Evolutionary conservation across 495 filamentous ascomycete genomes (phyloP), one percentile per base, ranked within the genome.

Genomic region (Aspergillus incahuasiensis): DNA sequence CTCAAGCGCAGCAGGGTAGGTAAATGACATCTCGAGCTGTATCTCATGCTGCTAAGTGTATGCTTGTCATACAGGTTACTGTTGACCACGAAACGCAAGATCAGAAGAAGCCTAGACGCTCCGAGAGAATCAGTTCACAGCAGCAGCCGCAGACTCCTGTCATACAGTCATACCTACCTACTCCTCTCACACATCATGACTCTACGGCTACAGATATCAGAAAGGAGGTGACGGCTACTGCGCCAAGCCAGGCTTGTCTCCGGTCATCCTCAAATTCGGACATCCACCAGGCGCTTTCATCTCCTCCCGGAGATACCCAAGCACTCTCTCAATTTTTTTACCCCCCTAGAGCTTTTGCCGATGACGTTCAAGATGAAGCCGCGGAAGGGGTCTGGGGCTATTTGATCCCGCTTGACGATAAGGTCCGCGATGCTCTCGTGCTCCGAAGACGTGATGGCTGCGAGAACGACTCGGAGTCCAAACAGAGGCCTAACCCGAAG

Each of bases 301-400:
- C 86, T 11, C 83, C 83, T 2, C 83, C 82, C 2, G 71, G 68
- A 19, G 85, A 88, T 62, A 88, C 85, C 0, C 85, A 88, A 61
- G 78, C 79, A 0, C 76, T 82, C 38, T 92, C 89, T 8, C 94
- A 98, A 72, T 89, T 88, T 66, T 71, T 89, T 21, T 84, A 88
- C 49, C 86, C 88, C 2, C 83, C 89, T 5, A 76, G 81, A n/a
- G 80, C 83, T 32, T 81, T 90, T 20, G 86, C 87, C 7, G 84
- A 90, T 48, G 89, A 92, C 39, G 90, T 95, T 0, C 81, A 88
- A 46, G 90, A 97, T 66, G 86, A 89, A 61, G 62, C 65, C 52
- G 89, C 84, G 18, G 90, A 96, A 63, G 90, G 90, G 8, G 90
- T 97, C 1, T 98, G 94, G 95, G 94, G 94, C 12, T 98, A 98